Evolutionary conservation across 2,329 filamentous ascomycete genomes (phyloP), one percentile per base, ranked within the genome.

Genomic region (Verticillium zaregamsianum): DNA sequence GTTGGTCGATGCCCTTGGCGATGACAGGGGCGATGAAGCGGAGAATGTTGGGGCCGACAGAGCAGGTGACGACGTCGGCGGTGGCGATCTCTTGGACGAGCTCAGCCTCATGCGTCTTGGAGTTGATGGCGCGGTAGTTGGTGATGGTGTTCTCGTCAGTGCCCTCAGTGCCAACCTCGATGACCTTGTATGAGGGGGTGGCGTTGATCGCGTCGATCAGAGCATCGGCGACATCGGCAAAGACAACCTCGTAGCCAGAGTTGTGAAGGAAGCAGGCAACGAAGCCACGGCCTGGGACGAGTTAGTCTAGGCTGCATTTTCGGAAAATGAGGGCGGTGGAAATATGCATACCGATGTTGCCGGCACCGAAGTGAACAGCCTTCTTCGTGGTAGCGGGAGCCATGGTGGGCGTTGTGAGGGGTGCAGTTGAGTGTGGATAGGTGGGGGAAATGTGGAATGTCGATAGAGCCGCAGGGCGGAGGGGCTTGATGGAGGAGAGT

Each of bases 81-180:
- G 89, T 90, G 61, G 90, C 84, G 70, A 98, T 96, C 80, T 95
- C 92, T 56, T 94, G 78, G 68, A 98, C 79, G 61, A 97, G 87
- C 61, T 94, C 88, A 60, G 83, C 83, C 80, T 96, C 90, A 73
- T 97, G 82, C 66, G 89, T 87, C 79, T 91, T 93, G 69, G 92
- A 96, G 87, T 98, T 97, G 85, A 98, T 90, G 77, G 95, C 95
- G 59, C 92, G 91, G 84, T 97, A 98, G 81, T 97, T 95, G 77
- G 91, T 90, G 79, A 99, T 96, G 70, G 81, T 90, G 78, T 91
- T 93, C 71, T 87, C 87, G 61, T 84, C 85, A 71, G 93, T 93
- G 69, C 91, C 93, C 63, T 96, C 90, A 58, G 87, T 84, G 67
- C 93, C 93, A 69, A 97, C 92, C 80, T 97, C 93, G 63, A 94